Conservation (phyloP, 1,284 basidiomycete species). For the Cryptococcus deneoformans region DNA sequence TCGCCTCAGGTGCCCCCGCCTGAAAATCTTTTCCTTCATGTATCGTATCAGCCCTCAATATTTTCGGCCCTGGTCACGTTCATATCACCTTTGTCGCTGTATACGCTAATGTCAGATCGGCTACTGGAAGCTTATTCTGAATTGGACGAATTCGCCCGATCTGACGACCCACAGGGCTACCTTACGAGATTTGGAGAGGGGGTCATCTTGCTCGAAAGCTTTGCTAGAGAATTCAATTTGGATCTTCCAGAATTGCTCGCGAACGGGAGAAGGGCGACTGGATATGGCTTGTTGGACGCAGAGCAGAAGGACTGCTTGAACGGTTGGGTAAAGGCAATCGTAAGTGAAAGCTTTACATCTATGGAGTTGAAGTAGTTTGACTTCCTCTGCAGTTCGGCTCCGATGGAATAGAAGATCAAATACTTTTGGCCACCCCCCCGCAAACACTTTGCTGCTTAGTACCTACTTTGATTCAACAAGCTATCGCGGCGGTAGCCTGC, state of each 20-base stretch:
- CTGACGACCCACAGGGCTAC: slow-evolving; percentile 45
- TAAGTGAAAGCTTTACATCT: slow-evolving; percentile 16
- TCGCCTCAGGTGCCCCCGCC: slow-evolving; percentile 23
- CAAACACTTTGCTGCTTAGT: slow-evolving; percentile 50
- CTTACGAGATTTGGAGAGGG: slow-evolving; percentile 46
- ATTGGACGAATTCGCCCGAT: slow-evolving; percentile 23
- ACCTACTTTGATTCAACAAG: slow-evolving; percentile 53
- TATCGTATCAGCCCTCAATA: slow-evolving; percentile 29
- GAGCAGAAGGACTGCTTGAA: slow-evolving; percentile 40
- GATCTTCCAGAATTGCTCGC: slow-evolving; percentile 27
- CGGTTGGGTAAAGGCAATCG: slow-evolving; percentile 48
- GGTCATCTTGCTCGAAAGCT: slow-evolving; percentile 43
- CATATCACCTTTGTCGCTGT: slow-evolving; percentile 20
- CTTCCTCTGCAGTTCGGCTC: slow-evolving; percentile 39
- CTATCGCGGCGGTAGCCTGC: slow-evolving; percentile 48
- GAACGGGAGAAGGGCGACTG: slow-evolving; percentile 33
- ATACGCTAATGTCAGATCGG: slow-evolving; percentile 20
- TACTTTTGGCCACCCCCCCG: slow-evolving; percentile 49
- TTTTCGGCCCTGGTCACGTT: slow-evolving; percentile 19
- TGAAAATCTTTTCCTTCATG: slow-evolving; percentile 32
- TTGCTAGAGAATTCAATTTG: slow-evolving; percentile 18
- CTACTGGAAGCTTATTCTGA: slow-evolving; percentile 17
- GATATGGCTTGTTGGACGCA: slow-evolving; percentile 34
- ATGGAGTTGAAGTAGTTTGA: background rate
- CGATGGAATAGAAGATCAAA: slow-evolving; percentile 49